Conservation (phyloP, 306 rosid genomes). For the Myrica gale region DNA sequence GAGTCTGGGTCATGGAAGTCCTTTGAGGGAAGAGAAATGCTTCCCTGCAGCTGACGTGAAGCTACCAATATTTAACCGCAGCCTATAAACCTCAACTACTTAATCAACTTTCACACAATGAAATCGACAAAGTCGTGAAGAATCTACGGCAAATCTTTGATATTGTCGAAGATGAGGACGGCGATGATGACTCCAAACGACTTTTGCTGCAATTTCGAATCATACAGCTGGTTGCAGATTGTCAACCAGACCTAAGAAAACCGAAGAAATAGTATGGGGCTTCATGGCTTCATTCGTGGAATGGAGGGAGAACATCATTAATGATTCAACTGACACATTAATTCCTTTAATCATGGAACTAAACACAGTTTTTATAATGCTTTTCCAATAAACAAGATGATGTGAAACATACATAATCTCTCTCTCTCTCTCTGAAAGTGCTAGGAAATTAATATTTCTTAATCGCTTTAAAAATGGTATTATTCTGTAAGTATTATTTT, state of each 20-base stretch:
- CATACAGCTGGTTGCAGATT: too few relatives aligned
- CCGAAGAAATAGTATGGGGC: background rate
- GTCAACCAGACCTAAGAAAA: conserved; percentile 1
- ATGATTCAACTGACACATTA: too few relatives aligned
- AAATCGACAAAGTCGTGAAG: background rate
- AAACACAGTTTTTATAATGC: background rate
- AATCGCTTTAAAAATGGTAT: too few relatives aligned
- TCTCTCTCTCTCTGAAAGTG: background rate
- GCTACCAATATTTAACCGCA: background rate
- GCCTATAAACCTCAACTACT: background rate
- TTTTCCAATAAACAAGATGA: background rate
- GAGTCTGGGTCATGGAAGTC: background rate
- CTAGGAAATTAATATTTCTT: too few relatives aligned
- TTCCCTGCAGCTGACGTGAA: background rate
- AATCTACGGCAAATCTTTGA: background rate
- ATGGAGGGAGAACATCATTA: too few relatives aligned
- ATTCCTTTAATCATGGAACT: too few relatives aligned
- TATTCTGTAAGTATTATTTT: too few relatives aligned
- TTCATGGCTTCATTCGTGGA: background rate
- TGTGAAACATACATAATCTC: background rate
- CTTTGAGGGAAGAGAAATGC: background rate
- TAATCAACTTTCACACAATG: background rate
- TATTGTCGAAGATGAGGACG: background rate
- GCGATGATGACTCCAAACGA: background rate
- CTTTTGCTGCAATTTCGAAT: background rate